Base-by-base conservation (phyloP, 176 grass and related monocot genomes). In the Oryza glaberrima region DNA sequence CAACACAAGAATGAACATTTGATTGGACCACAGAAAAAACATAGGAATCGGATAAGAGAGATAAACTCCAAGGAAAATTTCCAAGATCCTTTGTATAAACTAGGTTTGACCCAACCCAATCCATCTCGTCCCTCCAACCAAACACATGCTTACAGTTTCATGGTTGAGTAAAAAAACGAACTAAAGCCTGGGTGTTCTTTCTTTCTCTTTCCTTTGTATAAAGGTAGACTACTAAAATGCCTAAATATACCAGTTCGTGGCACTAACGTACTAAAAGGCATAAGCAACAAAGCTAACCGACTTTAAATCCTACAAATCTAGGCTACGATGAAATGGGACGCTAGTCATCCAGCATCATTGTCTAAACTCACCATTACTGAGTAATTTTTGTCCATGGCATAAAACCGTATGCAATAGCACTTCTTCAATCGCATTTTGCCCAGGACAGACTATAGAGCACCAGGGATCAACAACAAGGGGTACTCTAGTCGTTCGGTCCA, bases 321-420 rank as follows among this genome's bases (percentile, higher is more conserved):
- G 20, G 46, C 73, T 38, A 63, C 16, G 68, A 67, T 79, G 61
- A 19, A 73, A 86, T 48, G 63, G 73, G 40, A 44, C 15, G 36
- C 61, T 83, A 79, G 61, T 86, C 68, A 90, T 72, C 60, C 63
- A 80, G 61, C 88, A 83, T 65, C 47, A 73, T 71, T 47, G 38
- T 67, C 66, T 9, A 40, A 84, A 13, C 67, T 60, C 9, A 40
- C 41, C 65, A 0, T 40, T 72, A 38, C 25, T 25, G 51, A 19
- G 22, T 14, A 32, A 58, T 51, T 60, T 82, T 74, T 84, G 23
- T 28, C 58, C 30, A 17, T 47, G 28, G 32, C 3, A 72, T 73
- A n/a, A 67, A 82, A 82, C 77, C 34, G 16, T 28, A 73, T 83
- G 79, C 32, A 7, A 68, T 17, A 23, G 36, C 30, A 82, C 20